Evolutionary conservation across 78 protist species (phyloP), one percentile per base, ranked within the genome.

Genomic region (Isochrysis galbana): DNA sequence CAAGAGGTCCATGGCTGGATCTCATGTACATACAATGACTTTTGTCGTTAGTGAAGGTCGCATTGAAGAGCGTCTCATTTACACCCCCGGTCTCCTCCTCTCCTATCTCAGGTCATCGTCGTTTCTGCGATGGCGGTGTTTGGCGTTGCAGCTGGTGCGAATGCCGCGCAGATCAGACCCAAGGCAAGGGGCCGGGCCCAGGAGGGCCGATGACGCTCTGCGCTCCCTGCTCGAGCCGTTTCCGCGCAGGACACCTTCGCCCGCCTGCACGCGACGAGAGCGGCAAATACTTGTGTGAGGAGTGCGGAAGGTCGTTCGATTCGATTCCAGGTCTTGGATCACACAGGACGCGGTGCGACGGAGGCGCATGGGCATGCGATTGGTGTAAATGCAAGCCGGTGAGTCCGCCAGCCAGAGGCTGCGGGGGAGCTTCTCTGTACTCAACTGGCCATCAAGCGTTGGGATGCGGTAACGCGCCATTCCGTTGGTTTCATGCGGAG

Each of bases 131-230:
- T 41, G 69, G 42, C 39, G 89, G 89, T 42, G 1, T 17, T 25
- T 84, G 89, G 89, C 89, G 89, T 3, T 84, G 89, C 41, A 41
- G 69, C 69, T 84, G 89, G 89, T 84, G 89, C 69, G 45, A 45
- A 41, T 26, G 36, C 89, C 23, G n/a, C 44, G 34, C 7, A 14
- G 89, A 84, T 23, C 70, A 46, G 69, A 11, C 34, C 41, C 0
- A 1, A 0, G 89, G 89, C 55, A 44, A 46, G 45, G 54, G 72
- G 32, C 89, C 89, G 39, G 89, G 89, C 25, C 89, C 89, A 10
- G 69, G 7, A 21, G 89, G 89, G 34, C 46, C 89, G 23, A 29
- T 5, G 34, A 46, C 89, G 72, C 67, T 84, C 44, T 84, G 89
- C 41, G 34, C 69, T 23, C 47, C 67, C 0, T 84, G 89, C 89